Evolutionary conservation across 495 filamentous ascomycete species (phyloP).

Genomic region (Daldinia childiae): DNA sequence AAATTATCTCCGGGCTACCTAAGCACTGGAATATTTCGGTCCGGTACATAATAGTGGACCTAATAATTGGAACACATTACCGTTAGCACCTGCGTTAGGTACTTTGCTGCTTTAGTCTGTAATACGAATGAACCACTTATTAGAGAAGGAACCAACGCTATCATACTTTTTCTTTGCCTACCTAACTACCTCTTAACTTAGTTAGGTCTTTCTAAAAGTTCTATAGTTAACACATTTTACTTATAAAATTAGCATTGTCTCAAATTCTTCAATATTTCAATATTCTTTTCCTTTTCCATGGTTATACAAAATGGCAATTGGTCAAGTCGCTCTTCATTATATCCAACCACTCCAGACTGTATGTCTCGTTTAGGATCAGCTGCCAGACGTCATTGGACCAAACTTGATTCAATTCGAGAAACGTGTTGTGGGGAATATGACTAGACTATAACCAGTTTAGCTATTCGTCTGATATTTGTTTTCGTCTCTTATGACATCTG

Average conservation of each 20-base stretch:
- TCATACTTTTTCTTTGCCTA: too few relatives aligned
- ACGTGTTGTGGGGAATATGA: slow-evolving; percentile 17
- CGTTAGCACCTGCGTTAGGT: neutral
- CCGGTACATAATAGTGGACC: neutral
- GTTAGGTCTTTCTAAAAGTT: neutral
- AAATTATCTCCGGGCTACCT: slow-evolving; percentile 24
- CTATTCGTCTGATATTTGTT: slow-evolving; percentile 20
- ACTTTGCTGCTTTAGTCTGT: too few relatives aligned
- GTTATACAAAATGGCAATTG: neutral
- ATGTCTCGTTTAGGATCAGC: slow-evolving; percentile 35
- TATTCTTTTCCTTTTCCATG: neutral
- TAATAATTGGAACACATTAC: neutral
- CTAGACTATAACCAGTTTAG: slow-evolving; percentile 31
- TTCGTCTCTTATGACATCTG: slow-evolving; percentile 10
- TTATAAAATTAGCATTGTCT: neutral
- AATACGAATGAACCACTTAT: neutral
- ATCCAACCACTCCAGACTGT: slow-evolving; percentile 7
- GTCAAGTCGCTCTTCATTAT: neutral
- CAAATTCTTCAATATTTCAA: neutral
- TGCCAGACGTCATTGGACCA: slow-evolving; percentile 33
- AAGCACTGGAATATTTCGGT: neutral
- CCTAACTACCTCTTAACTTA: too few relatives aligned
- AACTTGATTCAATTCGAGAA: slow-evolving; percentile 14
- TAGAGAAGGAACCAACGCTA: neutral
- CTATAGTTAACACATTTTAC: neutral